phyloP scores from a whole-genome alignment of 2,329 filamentous ascomycete genomes.

The Xenoacremonium recifei region DNA sequence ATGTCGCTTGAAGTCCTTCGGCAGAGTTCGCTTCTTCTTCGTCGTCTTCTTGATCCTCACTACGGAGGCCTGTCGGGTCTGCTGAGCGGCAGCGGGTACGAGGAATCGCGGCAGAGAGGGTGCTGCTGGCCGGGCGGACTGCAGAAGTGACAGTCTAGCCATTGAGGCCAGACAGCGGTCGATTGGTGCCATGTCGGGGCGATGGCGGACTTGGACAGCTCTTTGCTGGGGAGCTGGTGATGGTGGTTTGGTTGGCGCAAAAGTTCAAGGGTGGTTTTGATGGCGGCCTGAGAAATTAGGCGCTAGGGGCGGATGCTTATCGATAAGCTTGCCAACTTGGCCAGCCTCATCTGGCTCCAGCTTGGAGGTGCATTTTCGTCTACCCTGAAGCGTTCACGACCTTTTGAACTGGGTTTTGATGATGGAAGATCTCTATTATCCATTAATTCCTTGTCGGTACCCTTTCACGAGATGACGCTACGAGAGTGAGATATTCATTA shows the following conservation, averaged over 20 bases:
- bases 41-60: slow-evolving; percentile 50
- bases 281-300: slow-evolving; percentile 22
- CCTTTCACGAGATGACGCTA: too few relatives aligned
- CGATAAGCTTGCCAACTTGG: slow-evolving; percentile 20
- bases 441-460: too few relatives aligned
- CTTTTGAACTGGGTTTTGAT: too few relatives aligned
- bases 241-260: slow-evolving; percentile 16
- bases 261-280: slow-evolving; percentile 19
- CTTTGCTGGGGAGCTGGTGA: slow-evolving; percentile 18
- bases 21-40: slow-evolving; percentile 56
- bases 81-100: slow-evolving; percentile 41
- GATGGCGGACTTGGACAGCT: slow-evolving; percentile 21
- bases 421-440: too few relatives aligned
- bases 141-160: slow-evolving; percentile 47
- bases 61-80: slow-evolving; percentile 41
- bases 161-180: slow-evolving; percentile 54
- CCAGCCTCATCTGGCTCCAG: too few relatives aligned
- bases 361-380: too few relatives aligned
- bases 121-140: slow-evolving; percentile 40
- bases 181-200: slow-evolving; percentile 47
- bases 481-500: too few relatives aligned
- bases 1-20: slow-evolving; percentile 66
- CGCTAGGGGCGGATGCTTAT: slow-evolving; percentile 13
- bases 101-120: slow-evolving; percentile 48
- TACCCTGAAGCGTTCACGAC: too few relatives aligned